Evolutionary conservation across 768 basidiomycete genomes (phyloP).

Genomic region (Guyanaporus albipodus): DNA sequence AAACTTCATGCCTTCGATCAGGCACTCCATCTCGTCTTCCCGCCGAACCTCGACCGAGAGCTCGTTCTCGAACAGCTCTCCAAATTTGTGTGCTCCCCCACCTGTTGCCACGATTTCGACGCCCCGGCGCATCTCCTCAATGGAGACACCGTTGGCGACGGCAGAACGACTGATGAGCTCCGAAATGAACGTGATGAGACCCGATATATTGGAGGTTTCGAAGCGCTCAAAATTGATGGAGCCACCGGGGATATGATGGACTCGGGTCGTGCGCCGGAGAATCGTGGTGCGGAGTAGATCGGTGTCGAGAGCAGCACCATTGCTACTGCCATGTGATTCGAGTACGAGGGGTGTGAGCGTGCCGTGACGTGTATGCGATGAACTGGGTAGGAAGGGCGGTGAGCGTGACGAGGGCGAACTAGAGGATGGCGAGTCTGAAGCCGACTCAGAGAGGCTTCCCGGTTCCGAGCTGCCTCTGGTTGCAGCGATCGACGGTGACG

Average conservation of each 20-base stretch:
- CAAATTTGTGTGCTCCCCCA: constrained; percentile 93
- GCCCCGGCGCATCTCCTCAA: constrained; percentile 85
- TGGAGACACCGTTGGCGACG: constrained; percentile 75
- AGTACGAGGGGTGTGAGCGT: constrained; percentile 82
- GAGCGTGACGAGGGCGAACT: constrained; percentile 15
- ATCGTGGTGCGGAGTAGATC: constrained; percentile 57
- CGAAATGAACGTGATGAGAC: constrained; percentile 83
- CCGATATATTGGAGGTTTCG: constrained; percentile 84
- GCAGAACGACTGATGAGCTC: constrained; percentile 85
- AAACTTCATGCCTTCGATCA: constrained; percentile 95
- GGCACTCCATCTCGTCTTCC: constrained; percentile 99
- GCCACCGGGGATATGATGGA: constrained; percentile 86
- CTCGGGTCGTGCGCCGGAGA: constrained; percentile 56
- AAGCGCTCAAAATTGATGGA: constrained; percentile 97
- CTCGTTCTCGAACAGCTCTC: constrained; percentile 70
- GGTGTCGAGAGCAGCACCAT: constrained; percentile 32
- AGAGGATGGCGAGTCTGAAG: constrained; percentile 23
- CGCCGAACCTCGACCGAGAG: constrained; percentile 80
- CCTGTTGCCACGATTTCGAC: constrained; percentile 99
- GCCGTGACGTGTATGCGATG: constrained; percentile 49
- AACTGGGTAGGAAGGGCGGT: constrained; percentile 21
- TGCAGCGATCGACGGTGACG: constrained; percentile 65
- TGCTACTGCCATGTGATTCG: constrained; percentile 40
- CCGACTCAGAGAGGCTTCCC: constrained; percentile 41
- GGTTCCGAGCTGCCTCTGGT: constrained; percentile 52